Evolutionary conservation across 257 asterid species (phyloP).

Genomic region (Gentiana straminea): DNA sequence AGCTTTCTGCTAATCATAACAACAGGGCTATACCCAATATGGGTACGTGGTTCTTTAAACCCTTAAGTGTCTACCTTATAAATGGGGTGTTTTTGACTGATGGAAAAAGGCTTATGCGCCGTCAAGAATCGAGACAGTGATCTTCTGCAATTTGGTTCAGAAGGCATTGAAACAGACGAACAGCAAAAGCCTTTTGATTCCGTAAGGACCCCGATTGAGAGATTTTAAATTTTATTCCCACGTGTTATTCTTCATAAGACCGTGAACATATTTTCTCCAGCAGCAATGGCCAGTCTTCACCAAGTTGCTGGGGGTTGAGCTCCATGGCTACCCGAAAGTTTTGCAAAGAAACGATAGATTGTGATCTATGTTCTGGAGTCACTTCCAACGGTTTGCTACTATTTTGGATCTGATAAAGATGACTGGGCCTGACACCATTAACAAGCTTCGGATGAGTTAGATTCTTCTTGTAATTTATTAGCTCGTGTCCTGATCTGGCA

Average conservation of each 20-base stretch:
- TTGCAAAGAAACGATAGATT: slow-evolving; percentile 41
- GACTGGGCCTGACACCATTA: slow-evolving; percentile 58
- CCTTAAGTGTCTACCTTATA: no score
- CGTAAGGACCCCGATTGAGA: slow-evolving; percentile 27
- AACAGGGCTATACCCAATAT: no score
- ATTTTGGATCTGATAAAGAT: slow-evolving; percentile 45
- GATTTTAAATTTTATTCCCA: slow-evolving; percentile 14
- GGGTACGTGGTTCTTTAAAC: no score
- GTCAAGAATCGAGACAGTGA: slow-evolving; percentile 7
- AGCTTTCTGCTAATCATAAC: no score
- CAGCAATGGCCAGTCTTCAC: slow-evolving; percentile 79
- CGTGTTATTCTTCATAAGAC: slow-evolving; percentile 49
- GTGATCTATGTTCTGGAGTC: slow-evolving; percentile 30
- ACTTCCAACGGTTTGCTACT: slow-evolving; percentile 34
- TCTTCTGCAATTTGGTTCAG: no score
- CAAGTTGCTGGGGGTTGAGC: slow-evolving; percentile 70
- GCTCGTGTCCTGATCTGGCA: slow-evolving; percentile 39
- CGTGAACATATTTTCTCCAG: slow-evolving; percentile 62
- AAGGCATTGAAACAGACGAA: not conserved
- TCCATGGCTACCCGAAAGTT: slow-evolving; percentile 86
- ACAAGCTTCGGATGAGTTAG: slow-evolving; percentile 33
- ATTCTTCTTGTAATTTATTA: slow-evolving; percentile 28
- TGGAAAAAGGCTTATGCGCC: no score
- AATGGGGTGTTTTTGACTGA: slow-evolving; percentile 17
- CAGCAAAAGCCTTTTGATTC: slow-evolving; percentile 33